These are phyloP conservation scores for Pugionium cornutum DNA, from an alignment of 345 rosid genomes.

Conservation along the genomic window DNA sequence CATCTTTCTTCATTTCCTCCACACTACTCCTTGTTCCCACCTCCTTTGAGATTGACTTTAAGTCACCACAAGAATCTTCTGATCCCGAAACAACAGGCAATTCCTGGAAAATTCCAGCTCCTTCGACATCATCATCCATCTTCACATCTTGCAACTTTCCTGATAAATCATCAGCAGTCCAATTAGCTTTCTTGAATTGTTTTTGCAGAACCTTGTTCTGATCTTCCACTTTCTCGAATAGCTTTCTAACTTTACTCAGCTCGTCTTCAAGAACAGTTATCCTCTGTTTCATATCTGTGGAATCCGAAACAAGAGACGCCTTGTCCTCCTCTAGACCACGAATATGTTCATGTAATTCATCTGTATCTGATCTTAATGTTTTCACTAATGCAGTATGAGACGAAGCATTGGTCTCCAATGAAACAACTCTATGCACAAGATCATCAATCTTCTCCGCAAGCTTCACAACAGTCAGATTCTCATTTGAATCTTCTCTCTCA, in stretches of 20 bases:
- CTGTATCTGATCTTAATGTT: conserved; percentile 42
- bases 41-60: conserved; percentile 26
- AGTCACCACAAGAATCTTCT: conserved; percentile 29
- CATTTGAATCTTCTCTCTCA: too few species aligned
- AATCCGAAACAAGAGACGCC: too few species aligned
- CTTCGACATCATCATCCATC: conserved; percentile 55
- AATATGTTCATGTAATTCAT: conserved; percentile 52
- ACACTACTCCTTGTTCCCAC: conserved; percentile 8
- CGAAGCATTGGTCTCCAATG: conserved; percentile 55
- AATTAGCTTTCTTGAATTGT: conserved; percentile 54
- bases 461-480: conserved; percentile 48
- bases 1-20: conserved; percentile 23
- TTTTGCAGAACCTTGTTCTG: conserved; percentile 54
- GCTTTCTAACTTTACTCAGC: too few species aligned
- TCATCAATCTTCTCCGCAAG: conserved; percentile 72
- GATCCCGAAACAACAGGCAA: conserved; percentile 20
- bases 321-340: conserved; percentile 2
- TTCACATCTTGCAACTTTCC: conserved; percentile 54
- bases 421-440: conserved; percentile 70
- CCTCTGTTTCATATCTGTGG: too few species aligned
- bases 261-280: too few species aligned
- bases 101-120: conserved; percentile 35
- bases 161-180: conserved; percentile 49
- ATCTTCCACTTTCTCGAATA: conserved; percentile 49
- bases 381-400: conserved; percentile 58